phyloP scores from a whole-genome alignment of 768 basidiomycete genomes.

The Amanita fuliginea region DNA sequence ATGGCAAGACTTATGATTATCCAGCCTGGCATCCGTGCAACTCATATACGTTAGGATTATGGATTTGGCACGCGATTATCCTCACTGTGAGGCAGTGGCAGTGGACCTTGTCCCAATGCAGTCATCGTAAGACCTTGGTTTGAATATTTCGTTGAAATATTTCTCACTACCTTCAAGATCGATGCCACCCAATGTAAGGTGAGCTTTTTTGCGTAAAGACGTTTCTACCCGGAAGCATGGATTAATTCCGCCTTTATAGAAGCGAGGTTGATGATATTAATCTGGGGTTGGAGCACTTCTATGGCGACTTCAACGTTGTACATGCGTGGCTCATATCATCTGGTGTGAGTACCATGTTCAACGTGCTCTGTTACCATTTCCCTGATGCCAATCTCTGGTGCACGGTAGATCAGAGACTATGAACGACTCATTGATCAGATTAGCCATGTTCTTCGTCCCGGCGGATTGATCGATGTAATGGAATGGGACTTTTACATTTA shows the following conservation, averaged over 20 bases:
- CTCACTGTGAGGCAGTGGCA: slow-evolving; percentile 55
- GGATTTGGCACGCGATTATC: slow-evolving; percentile 64
- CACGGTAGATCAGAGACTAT: slow-evolving; percentile 56
- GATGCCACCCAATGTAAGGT: slow-evolving; percentile 69
- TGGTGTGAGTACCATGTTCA: slow-evolving; percentile 54
- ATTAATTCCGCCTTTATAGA: slow-evolving; percentile 23
- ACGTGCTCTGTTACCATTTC: not conserved
- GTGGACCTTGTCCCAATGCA: slow-evolving; percentile 80
- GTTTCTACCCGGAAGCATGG: not conserved
- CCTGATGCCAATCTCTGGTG: slow-evolving; percentile 7
- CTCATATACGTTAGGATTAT: slow-evolving; percentile 43
- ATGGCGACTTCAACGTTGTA: slow-evolving; percentile 66
- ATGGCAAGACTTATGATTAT: slow-evolving; percentile 35
- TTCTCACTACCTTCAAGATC: slow-evolving; percentile 21
- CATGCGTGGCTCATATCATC: slow-evolving; percentile 63
- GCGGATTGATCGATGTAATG: slow-evolving; percentile 52
- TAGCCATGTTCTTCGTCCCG: slow-evolving; percentile 52
- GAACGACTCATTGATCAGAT: slow-evolving; percentile 54
- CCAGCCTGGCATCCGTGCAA: not conserved
- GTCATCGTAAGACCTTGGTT: slow-evolving; percentile 34
- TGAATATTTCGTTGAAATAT: not conserved
- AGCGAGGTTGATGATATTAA: slow-evolving; percentile 82
- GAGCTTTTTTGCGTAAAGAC: not conserved
- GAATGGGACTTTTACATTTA: slow-evolving; percentile 67
- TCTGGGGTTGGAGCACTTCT: slow-evolving; percentile 74